Base-by-base conservation (phyloP, 352 stramenopile genomes). In the Phytopythium helicoides region DNA sequence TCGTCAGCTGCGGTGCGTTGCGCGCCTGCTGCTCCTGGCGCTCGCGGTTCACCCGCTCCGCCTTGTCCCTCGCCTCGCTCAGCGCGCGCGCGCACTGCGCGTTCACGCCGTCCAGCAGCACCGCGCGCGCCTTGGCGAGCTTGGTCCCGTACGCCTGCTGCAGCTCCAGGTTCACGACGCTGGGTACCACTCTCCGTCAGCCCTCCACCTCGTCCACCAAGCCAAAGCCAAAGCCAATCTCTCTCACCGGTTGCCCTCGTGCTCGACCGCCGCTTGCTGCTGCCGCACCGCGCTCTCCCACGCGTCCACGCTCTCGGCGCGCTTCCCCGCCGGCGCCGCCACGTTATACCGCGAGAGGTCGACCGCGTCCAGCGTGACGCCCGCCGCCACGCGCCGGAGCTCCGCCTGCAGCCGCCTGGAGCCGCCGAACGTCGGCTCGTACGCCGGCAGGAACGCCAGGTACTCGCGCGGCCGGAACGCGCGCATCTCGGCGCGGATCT, bases 91-190 rank as follows among this genome's bases (percentile, higher is more conserved):
- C 64, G 52, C 72, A 86, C 56, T 86, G 74, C 22, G 75, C 62
- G 36, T 85, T 82, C 42, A 91, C 40, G 12, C 79, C 80, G 45
- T 88, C 76, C 31, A 93, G 40, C n/a, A 91, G 56, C 6, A 75
- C 70, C 0, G 76, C 71, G 1, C 77, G 71, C 12, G 78, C 62
- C 54, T 93, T 89, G 56, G 66, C 80, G 37, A 86, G 52, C 47
- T 88, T 87, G 11, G 78, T 66, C 8, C 78, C 80, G 51, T 91
- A 93, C 22, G 66, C 66, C 38, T 93, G 81, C 52, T 88, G 70
- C 31, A 93, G 68, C 58, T 93, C 82, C 28, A 93, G 54, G 64
- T 86, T 91, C 35, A 77, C 58, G 12, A 90, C 74, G n/a, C 74
- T 81, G 51, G 22, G 21, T 3, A n/a, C n/a, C n/a, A n/a, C n/a